Evolutionary conservation across 768 basidiomycete species (phyloP).

Genomic region (Russula foetens): DNA sequence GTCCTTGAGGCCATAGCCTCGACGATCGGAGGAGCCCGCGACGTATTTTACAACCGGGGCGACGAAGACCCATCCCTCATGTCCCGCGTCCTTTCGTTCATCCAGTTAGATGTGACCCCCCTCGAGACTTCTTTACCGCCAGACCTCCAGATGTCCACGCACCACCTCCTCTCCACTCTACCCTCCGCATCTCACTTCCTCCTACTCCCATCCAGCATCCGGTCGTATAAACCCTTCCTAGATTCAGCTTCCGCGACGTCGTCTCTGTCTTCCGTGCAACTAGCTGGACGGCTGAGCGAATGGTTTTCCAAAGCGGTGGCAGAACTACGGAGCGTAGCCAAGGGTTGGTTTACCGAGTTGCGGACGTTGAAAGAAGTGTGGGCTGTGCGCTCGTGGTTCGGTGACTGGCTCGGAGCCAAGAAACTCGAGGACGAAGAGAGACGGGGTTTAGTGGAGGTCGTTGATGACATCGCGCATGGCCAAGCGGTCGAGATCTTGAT

Average conservation of each 20-base stretch:
- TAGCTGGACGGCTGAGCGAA: slow-evolving; percentile 40
- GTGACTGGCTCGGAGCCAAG: slow-evolving; percentile 35
- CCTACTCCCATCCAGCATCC: slow-evolving; percentile 62
- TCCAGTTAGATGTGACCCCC: slow-evolving; percentile 44
- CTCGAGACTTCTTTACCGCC: slow-evolving; percentile 31
- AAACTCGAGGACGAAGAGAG: slow-evolving; percentile 44
- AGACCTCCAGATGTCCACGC: slow-evolving; percentile 58
- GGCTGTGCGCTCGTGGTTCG: slow-evolving; percentile 49
- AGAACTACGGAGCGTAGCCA: slow-evolving; percentile 37
- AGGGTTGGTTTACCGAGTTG: slow-evolving; percentile 52
- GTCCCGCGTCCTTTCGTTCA: slow-evolving; percentile 45
- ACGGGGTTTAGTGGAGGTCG: slow-evolving; percentile 31
- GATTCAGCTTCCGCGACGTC: slow-evolving; percentile 56
- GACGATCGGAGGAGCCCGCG: slow-evolving; percentile 50
- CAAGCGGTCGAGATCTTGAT: slow-evolving; percentile 57
- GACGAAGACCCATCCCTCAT: slow-evolving; percentile 40
- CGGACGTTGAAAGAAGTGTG: slow-evolving; percentile 61
- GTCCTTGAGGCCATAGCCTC: slow-evolving; percentile 48
- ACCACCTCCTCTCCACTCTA: slow-evolving; percentile 55
- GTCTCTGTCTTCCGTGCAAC: slow-evolving; percentile 35
- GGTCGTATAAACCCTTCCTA: slow-evolving; percentile 79
- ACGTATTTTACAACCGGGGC: slow-evolving; percentile 42
- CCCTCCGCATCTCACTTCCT: slow-evolving; percentile 81
- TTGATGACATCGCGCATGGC: slow-evolving; percentile 48
- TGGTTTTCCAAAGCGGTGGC: slow-evolving; percentile 57